Percentiles rank a stretch among this genome's conserved stretches.
These are phyloP conservation scores for Boletus rubropictus DNA, from an alignment of 768 basidiomycete genomes.

Conservation along the genomic window DNA sequence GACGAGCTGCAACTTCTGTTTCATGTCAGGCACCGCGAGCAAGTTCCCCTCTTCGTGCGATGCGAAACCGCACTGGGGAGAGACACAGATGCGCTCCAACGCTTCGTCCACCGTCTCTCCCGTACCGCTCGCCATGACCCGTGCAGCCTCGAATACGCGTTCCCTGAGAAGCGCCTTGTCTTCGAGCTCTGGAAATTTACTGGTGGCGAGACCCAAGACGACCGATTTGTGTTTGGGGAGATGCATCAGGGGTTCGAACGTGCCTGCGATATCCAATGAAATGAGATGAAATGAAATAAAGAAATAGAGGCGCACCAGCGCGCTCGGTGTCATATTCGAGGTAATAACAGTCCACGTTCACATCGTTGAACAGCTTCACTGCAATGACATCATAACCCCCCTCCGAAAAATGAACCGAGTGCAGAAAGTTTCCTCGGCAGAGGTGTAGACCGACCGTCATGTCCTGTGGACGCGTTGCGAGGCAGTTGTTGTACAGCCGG, in stretches of 20 bases:
- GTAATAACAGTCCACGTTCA: conserved; percentile 42
- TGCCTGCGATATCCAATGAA: conserved; percentile 7
- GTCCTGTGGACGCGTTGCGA: conserved; percentile 35
- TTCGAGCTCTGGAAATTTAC: conserved; percentile 41
- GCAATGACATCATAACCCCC: conserved; percentile 44
- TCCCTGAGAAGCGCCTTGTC: conserved; percentile 35
- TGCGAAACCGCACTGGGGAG: conserved; percentile 51
- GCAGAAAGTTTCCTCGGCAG: conserved; percentile 35
- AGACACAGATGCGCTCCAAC: conserved; percentile 35
- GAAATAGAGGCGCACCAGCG: conserved; percentile 28
- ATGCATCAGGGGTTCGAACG: conserved; percentile 30
- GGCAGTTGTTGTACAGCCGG: conserved; percentile 35
- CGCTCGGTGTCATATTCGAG: conserved; percentile 46
- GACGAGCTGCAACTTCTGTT: conserved; percentile 26
- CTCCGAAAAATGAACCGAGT: conserved; percentile 38
- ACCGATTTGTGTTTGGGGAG: conserved; percentile 35
- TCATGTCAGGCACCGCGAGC: conserved; percentile 34
- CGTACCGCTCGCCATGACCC: conserved; percentile 36
- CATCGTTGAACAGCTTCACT: conserved; percentile 39
- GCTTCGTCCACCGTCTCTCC: conserved; percentile 37
- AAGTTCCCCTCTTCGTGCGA: conserved; percentile 42
- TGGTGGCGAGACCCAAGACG: conserved; percentile 41
- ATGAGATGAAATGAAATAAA: neutral
- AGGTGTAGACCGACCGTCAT: conserved; percentile 40
- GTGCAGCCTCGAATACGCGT: conserved; percentile 40